Percentiles rank a stretch among this genome's conserved stretches.
Evolutionary conservation across 1,139 yeast genomes (phyloP).

Genomic region (Schwanniomyces etchellsii): DNA sequence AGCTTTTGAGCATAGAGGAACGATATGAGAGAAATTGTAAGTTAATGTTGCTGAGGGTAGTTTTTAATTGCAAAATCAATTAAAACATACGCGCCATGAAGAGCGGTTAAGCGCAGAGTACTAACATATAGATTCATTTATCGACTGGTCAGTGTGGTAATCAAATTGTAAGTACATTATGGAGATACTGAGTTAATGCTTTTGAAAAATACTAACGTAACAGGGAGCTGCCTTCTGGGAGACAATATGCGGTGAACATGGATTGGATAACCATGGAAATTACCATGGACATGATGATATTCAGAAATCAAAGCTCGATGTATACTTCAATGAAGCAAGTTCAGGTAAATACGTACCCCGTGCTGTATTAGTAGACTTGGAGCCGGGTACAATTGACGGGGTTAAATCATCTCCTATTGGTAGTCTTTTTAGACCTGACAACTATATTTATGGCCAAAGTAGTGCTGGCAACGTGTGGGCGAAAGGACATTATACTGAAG

Average conservation of each 20-base stretch:
- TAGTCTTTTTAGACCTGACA: slow-evolving; percentile 84
- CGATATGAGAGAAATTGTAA: slow-evolving; percentile 56
- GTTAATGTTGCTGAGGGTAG: slow-evolving; percentile 18
- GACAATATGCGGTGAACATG: slow-evolving; percentile 95
- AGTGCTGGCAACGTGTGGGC: slow-evolving; percentile 98
- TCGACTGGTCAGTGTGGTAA: slow-evolving; percentile 99
- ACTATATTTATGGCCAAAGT: slow-evolving; percentile 81
- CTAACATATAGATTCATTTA: slow-evolving; percentile 66
- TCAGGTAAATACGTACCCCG: slow-evolving; percentile 89
- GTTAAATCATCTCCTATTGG: slow-evolving; percentile 76
- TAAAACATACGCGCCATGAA: slow-evolving; percentile 1
- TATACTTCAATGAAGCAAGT: slow-evolving; percentile 54
- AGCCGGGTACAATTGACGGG: slow-evolving; percentile 88
- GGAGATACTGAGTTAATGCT: background rate
- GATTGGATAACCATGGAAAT: slow-evolving; percentile 79
- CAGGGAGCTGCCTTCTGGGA: slow-evolving; percentile 98
- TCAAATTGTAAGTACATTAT: slow-evolving; percentile 66
- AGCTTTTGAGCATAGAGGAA: background rate
- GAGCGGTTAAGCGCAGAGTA: too few relatives aligned
- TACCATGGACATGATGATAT: slow-evolving; percentile 65
- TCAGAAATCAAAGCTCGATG: slow-evolving; percentile 53
- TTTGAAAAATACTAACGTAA: slow-evolving; percentile 6
- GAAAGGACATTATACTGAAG: slow-evolving; percentile 93
- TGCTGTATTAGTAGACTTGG: slow-evolving; percentile 86
- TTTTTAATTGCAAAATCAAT: background rate